These are phyloP conservation scores for Pseudogymnoascus pannorum DNA, from an alignment of 2,329 filamentous ascomycete genomes.

Conservation along the genomic window DNA sequence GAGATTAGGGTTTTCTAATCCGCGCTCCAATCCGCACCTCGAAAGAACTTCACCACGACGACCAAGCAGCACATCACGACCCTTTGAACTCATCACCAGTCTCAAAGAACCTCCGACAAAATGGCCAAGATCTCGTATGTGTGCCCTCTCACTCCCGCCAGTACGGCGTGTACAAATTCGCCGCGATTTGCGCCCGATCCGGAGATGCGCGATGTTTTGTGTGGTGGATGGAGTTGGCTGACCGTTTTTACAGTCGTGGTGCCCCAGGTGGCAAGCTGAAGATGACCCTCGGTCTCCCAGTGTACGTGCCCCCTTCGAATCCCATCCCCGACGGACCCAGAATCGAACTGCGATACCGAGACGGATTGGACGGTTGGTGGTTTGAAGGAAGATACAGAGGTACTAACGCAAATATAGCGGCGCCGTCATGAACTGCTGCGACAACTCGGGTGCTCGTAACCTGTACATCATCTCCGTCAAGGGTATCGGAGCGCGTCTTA, in stretches of 20 bases:
- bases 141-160: conserved; percentile 15
- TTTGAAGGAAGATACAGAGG: conserved; percentile 10
- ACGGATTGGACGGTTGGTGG: conserved; percentile 1
- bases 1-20: conserved; percentile 24
- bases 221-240: conserved; percentile 4
- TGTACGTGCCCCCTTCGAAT: conserved; percentile 59
- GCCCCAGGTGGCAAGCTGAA: conserved; percentile 99
- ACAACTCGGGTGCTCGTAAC: conserved; percentile 98
- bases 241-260: conserved; percentile 54
- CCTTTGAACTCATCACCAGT: conserved; percentile 22
- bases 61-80: conserved; percentile 21
- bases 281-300: conserved; percentile 99
- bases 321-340: conserved; percentile 3
- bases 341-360: conserved; percentile 10
- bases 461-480: conserved; percentile 99
- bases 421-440: conserved; percentile 99
- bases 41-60: conserved; percentile 15
- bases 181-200: conserved; percentile 6
- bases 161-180: conserved; percentile 1
- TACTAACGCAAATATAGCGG: conserved; percentile 50
- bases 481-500: conserved; percentile 94
- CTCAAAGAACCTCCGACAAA: conserved; percentile 39
- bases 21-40: conserved; percentile 16
- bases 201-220: conserved; percentile 1
- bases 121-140: conserved; percentile 61